Conservation (phyloP, 768 basidiomycete species). For the Arthromyces matolae region DNA sequence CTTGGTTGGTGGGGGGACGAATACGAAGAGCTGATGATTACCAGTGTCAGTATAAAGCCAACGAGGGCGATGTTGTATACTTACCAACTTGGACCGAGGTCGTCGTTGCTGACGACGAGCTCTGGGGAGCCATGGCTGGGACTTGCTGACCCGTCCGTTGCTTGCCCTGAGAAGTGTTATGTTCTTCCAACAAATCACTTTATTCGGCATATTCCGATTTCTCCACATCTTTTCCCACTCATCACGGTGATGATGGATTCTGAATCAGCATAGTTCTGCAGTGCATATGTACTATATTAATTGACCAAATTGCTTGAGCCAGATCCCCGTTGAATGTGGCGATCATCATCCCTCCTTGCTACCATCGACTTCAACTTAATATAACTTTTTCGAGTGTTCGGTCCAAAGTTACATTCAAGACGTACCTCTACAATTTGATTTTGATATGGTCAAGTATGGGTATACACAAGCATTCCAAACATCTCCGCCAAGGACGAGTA, state of each 20-base stretch:
- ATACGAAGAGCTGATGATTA: slow-evolving; percentile 79
- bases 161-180: slow-evolving; percentile 16
- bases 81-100: slow-evolving; percentile 93
- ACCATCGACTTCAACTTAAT: no score
- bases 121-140: slow-evolving; percentile 68
- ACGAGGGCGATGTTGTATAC: no score
- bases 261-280: not conserved
- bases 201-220: slow-evolving; percentile 34
- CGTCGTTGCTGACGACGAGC: slow-evolving; percentile 66
- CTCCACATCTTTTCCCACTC: not conserved
- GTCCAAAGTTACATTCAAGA: no score
- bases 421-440: no score
- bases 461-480: no score
- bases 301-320: no score
- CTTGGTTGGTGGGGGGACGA: slow-evolving; percentile 81
- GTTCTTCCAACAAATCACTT: slow-evolving; percentile 30
- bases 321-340: no score
- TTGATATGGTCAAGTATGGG: no score
- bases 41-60: slow-evolving; percentile 18
- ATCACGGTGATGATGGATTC: not conserved
- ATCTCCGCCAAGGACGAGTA: no score
- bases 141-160: slow-evolving; percentile 16
- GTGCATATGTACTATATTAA: not conserved
- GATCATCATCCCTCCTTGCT: no score
- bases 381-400: no score